Evolutionary conservation across 2,329 filamentous ascomycete species (phyloP).

Genomic region (Teratosphaeria zuluensis): DNA sequence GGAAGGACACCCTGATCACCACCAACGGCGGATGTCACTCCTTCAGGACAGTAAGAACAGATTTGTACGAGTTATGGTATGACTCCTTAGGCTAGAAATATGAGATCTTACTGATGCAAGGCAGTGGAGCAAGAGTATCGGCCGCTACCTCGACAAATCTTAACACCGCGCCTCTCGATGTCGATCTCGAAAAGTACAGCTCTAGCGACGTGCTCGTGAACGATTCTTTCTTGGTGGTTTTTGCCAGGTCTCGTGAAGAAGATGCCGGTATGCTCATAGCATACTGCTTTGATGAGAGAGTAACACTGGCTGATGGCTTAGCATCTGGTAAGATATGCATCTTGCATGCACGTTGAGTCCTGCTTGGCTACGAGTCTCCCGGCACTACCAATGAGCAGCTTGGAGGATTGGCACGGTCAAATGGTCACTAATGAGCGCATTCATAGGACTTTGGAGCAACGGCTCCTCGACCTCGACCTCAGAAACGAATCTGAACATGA

Average conservation of each 20-base stretch:
- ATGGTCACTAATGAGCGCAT: background rate
- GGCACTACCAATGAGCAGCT: background rate
- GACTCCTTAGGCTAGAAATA: background rate
- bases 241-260: background rate
- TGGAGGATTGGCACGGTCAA: background rate
- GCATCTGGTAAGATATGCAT: background rate
- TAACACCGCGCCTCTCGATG: no score
- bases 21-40: background rate
- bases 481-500: background rate
- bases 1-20: background rate
- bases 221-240: background rate
- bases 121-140: background rate
- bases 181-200: no score
- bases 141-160: background rate
- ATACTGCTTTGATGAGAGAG: background rate
- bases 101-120: background rate
- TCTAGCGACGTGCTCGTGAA: background rate
- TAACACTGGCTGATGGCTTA: background rate
- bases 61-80: background rate
- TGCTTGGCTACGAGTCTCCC: background rate
- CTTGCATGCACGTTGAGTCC: background rate
- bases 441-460: background rate
- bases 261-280: background rate
- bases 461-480: background rate
- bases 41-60: background rate